Base-by-base conservation (phyloP, 306 rosid species). In the Medicago arabica region DNA sequence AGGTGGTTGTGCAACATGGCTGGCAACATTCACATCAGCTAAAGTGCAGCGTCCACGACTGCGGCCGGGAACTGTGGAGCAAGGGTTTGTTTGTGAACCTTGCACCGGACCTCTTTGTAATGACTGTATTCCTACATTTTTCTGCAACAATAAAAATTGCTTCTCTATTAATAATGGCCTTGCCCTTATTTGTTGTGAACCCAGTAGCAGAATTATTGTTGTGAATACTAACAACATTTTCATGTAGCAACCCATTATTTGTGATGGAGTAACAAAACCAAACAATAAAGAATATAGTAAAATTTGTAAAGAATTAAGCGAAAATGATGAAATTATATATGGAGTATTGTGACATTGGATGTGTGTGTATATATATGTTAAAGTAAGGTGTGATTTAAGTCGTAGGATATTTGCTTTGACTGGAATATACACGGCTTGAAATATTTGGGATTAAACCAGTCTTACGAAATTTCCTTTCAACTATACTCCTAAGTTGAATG, bases 61-160 rank as follows among this genome's bases (percentile, higher is more conserved):
- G 5, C 82, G 73, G 0, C 87, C 82, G 2, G 82, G 60, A 38
- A 84, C 62, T 70, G 85, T 80, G 46, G 79, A 76, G n/a, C 84
- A 83, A 0, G 86, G 86, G 38, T 79, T 79, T 46, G 0, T 14
- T 1, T 47, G 62, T 16, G 83, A 71, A n/a, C 1, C 67, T 54
- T 18, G 28, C 6, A 83, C 78, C 0, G 81, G 46, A 6, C 81
- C 86, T 80, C 85, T 44, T 47, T 31, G 87, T 1, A 84, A 77
- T 8, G 85, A 76, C 3, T 80, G 80, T 14, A 67, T 16, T 49
- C 34, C 4, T 19, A 68, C 7, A 12, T 15, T 76, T 10, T 67
- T 46, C 8, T 61, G 41, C 2, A 61, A 34, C 13, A 31, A 61
- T 3, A 61, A 31, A 11, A 61, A 8, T 31, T 31, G 36, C 5